Evolutionary conservation across 2,329 filamentous ascomycete genomes (phyloP), one percentile per base, ranked within the genome.

Genomic region (Pseudogymnoascus sp.): DNA sequence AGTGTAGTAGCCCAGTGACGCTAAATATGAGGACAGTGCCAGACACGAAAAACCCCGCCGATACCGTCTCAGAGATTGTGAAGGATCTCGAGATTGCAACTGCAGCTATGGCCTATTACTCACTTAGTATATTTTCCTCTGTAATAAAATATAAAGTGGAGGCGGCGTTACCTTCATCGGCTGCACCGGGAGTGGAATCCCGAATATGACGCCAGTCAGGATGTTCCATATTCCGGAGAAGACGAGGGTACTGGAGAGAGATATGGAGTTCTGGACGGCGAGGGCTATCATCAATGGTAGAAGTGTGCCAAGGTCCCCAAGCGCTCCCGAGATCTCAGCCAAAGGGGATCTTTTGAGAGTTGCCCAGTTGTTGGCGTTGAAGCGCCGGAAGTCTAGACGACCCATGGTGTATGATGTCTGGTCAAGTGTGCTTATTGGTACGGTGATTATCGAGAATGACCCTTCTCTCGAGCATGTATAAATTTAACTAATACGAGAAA

Each of bases 171-270:
- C 82, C 76, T 87, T 87, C 84, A 87, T 87, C n/a, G 92, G 92
- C 75, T 97, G 92, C 0, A 97, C 91, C 0, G 92, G 92, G 3
- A 97, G 76, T 2, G 93, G 93, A 39, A 97, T 88, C 6, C 93
- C 93, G 69, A 97, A 97, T 33, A 87, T 75, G 1, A 86, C 71
- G 15, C 93, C 94, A 0, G 92, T 96, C 11, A 89, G 69, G 61
- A 97, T 83, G 69, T 97, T 97, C 73, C 88, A 93, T 8, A 92
- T 70, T 1, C 94, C 94, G 0, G 91, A 92, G 71, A 96, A 94
- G 5, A 97, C 83, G 0, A 97, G 81, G 0, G 93, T 97, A 57
- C 87, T 86, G 25, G 90, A 85, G 1, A 97, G 81, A 20, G 90
- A 87, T 68, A 97, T 89, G 7, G 89, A 92, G 35, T 82, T 79